Conservation (phyloP, 371 early-diverging fungal genomes). For the Furculomyces boomerangus region DNA sequence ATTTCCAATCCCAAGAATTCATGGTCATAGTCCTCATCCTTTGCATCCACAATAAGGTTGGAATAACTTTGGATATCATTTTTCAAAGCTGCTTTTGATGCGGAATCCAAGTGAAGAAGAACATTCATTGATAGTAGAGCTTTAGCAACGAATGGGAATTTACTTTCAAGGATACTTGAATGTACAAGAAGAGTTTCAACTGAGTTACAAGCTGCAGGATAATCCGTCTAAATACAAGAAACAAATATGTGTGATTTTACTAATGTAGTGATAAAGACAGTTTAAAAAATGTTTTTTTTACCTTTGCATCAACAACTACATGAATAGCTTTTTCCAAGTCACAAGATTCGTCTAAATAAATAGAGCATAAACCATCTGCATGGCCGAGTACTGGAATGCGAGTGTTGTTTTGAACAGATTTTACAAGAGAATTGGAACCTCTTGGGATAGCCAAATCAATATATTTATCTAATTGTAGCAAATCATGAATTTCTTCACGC, state of each 20-base stretch:
- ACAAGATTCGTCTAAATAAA: conserved; percentile 69
- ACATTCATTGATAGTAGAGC: conserved; percentile 37
- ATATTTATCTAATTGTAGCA: conserved; percentile 73
- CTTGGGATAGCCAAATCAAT: conserved; percentile 92
- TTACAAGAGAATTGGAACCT: conserved; percentile 76
- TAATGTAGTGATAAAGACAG: not conserved
- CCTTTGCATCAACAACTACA: conserved; percentile 74
- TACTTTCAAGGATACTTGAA: conserved; percentile 26
- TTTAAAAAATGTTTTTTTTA: not conserved
- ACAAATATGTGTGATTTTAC: not conserved
- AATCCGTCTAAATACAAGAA: conserved; percentile 34
- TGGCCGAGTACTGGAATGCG: conserved; percentile 96
- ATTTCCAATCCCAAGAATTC: conserved; percentile 78
- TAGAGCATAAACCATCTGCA: conserved; percentile 89
- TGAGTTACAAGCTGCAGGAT: conserved; percentile 92
- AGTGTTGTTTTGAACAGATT: conserved; percentile 75
- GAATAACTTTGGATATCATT: conserved; percentile 1
- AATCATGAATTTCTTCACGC: conserved; percentile 64
- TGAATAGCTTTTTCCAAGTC: conserved; percentile 50
- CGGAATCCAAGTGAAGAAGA: conserved; percentile 37
- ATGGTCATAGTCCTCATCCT: conserved; percentile 46
- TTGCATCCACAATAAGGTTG: conserved; percentile 6
- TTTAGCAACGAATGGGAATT: conserved; percentile 29
- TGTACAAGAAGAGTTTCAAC: conserved; percentile 85
- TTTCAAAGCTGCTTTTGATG: conserved; percentile 8